Base-by-base conservation (phyloP, 2,329 filamentous ascomycete genomes). In the Periglandula ipomoeae region DNA sequence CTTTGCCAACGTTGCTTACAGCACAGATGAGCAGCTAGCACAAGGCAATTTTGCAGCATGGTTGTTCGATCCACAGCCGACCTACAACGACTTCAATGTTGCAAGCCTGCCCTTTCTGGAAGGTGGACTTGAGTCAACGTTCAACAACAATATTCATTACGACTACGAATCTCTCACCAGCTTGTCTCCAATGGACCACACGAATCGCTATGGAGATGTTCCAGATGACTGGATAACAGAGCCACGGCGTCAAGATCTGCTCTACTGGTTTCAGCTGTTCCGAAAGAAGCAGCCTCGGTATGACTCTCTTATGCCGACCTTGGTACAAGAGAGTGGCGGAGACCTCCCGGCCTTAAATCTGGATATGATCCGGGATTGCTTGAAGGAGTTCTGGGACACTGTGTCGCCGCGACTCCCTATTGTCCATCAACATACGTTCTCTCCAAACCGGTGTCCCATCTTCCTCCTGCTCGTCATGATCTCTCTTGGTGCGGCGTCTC, bases 361-460 rank as follows among this genome's bases (percentile, higher is more conserved):
- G 44, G 81, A 86, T 44, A 90, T 91, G 80, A 84, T 95, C 76
- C 83, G 88, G 59, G 85, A 85, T 13, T 95, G 90, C 59, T 78
- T 91, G 52, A 78, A 81, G n/a, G 87, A 87, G 40, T 96, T 88
- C 65, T 96, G 89, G 89, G 79, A 85, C 46, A 81, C 87, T 59
- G 87, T 94, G 49, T 89, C 91, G 53, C 83, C 87, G 7, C 87
- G 94, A 54, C 70, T 95, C 47, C 90, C 90, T 9, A 90, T 96
- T 50, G 73, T 95, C 35, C 89, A 95, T 61, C 85, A 88, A 58
- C 87, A 89, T 1, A 95, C 89, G 0, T 96, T 95, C 63, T 84
- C 82, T 4, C 79, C 85, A 6, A 85, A 88, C 56, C 80, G 81
- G n/a, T 90, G 87, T 43, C 84, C 85, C 0, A 81, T 88, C 52